phyloP scores from a whole-genome alignment of 2,329 filamentous ascomycete genomes.

The Aureobasidium sp. region DNA sequence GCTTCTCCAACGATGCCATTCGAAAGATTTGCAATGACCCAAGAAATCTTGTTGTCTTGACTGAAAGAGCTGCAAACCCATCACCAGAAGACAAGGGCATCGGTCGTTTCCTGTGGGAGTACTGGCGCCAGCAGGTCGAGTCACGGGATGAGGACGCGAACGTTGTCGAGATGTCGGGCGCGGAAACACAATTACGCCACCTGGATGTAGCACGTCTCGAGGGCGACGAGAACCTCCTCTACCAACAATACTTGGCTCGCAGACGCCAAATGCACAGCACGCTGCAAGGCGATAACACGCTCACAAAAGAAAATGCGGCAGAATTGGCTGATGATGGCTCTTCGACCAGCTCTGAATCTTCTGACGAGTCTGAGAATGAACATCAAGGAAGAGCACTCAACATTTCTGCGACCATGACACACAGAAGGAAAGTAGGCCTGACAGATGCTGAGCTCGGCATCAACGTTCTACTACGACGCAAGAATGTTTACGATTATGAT shows the following conservation, averaged over 20 bases:
- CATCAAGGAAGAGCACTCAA: slow-evolving; percentile 90
- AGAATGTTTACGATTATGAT: slow-evolving; percentile 88
- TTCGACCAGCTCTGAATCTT: slow-evolving; percentile 77
- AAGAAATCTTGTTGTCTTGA: slow-evolving; percentile 79
- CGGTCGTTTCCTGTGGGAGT: slow-evolving; percentile 67
- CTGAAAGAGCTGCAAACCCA: slow-evolving; percentile 57
- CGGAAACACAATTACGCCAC: neutral
- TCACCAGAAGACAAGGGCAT: slow-evolving; percentile 45
- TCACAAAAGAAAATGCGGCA: slow-evolving; percentile 63
- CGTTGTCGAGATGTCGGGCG: slow-evolving; percentile 4
- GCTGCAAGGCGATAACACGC: slow-evolving; percentile 59
- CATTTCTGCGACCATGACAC: slow-evolving; percentile 75
- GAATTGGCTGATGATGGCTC: slow-evolving; percentile 55
- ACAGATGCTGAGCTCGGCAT: slow-evolving; percentile 88
- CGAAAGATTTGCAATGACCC: slow-evolving; percentile 66
- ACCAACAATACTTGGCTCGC: slow-evolving; percentile 88
- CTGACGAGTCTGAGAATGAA: slow-evolving; percentile 81
- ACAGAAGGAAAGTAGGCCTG: slow-evolving; percentile 79
- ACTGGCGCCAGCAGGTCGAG: slow-evolving; percentile 30
- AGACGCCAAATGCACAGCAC: slow-evolving; percentile 82
- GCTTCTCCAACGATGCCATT: slow-evolving; percentile 78
- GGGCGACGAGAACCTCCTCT: slow-evolving; percentile 68
- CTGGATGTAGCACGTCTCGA: slow-evolving; percentile 52
- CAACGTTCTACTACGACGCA: slow-evolving; percentile 81
- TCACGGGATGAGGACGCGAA: slow-evolving; percentile 7